Percentiles rank a stretch among this genome's conserved stretches.
These are phyloP conservation scores for Hura crepitans DNA, from an alignment of 441 rosid species.

Conservation along the genomic window DNA sequence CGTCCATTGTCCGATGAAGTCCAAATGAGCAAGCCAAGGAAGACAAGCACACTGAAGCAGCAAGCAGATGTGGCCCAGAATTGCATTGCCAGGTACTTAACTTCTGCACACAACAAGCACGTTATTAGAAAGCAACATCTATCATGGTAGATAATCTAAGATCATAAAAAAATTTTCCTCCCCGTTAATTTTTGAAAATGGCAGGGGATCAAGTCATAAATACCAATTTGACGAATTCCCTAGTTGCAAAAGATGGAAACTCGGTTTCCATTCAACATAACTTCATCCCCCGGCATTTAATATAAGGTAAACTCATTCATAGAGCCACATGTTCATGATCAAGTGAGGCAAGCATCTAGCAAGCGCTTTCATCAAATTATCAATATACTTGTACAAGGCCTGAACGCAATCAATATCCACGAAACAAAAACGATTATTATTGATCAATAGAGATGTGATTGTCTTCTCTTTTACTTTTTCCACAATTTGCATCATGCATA, in stretches of 20 bases:
- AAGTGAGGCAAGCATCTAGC: background rate
- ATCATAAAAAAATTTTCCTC: background rate
- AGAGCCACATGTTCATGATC: background rate
- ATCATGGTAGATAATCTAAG: background rate
- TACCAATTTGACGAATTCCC: background rate
- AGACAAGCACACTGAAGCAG: slow-evolving; percentile 62
- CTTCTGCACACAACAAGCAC: slow-evolving; percentile 40
- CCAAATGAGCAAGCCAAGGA: slow-evolving; percentile 45
- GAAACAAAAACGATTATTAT: background rate
- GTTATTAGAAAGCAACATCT: slow-evolving; percentile 7
- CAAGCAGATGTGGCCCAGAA: slow-evolving; percentile 71
- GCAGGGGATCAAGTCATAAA: background rate
- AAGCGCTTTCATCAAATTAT: background rate
- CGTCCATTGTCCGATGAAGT: slow-evolving; percentile 20
- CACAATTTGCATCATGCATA: too few species aligned
- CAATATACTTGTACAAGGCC: background rate
- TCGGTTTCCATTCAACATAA: background rate
- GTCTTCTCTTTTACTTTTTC: too few species aligned
- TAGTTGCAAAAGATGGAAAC: background rate
- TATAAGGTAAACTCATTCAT: background rate
- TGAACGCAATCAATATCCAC: background rate
- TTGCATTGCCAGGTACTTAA: slow-evolving; percentile 66
- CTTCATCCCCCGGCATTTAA: background rate
- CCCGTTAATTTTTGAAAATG: background rate
- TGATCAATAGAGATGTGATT: background rate